These are phyloP conservation scores for Tribonema minus DNA, from an alignment of 108 stramenopile genomes.

Conservation along the genomic window DNA sequence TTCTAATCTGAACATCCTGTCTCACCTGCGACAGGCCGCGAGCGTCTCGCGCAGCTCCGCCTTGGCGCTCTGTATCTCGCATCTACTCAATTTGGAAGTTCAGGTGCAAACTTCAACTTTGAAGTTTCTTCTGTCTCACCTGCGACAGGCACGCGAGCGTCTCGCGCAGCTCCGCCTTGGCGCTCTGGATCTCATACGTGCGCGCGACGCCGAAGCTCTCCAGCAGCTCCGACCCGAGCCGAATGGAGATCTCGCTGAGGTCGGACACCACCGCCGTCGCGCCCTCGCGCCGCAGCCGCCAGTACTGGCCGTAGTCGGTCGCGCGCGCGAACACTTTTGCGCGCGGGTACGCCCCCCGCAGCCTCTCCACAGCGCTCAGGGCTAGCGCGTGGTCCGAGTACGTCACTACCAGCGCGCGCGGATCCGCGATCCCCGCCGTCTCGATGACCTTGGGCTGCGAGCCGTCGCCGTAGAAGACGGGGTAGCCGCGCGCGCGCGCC, in stretches of 20 bases:
- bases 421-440: slow-evolving; percentile 1
- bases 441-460: slow-evolving; percentile 8
- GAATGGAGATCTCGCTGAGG: slow-evolving; percentile 22
- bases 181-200: slow-evolving; percentile 31
- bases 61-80: slow-evolving; percentile 35
- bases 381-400: slow-evolving; percentile 7
- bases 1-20: too few relatives aligned
- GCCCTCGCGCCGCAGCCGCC: slow-evolving; percentile 1
- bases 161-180: slow-evolving; percentile 24
- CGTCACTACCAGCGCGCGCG: slow-evolving; percentile 28
- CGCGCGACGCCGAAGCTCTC: slow-evolving; percentile 27
- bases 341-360: slow-evolving; percentile 5
- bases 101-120: too few relatives aligned
- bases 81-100: too few relatives aligned
- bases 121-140: too few relatives aligned
- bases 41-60: slow-evolving; percentile 12
- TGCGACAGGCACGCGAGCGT: slow-evolving; percentile 1
- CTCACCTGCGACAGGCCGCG: too few relatives aligned
- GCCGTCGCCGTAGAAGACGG: slow-evolving; percentile 25
- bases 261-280: background rate
- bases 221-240: slow-evolving; percentile 27
- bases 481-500: slow-evolving; percentile 5
- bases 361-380: slow-evolving; percentile 7
- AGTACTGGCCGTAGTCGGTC: slow-evolving; percentile 37
- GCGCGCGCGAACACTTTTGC: slow-evolving; percentile 7